These are phyloP conservation scores for Papiliotrema flavescens DNA, from an alignment of 1,284 basidiomycete genomes.

Conservation along the genomic window DNA sequence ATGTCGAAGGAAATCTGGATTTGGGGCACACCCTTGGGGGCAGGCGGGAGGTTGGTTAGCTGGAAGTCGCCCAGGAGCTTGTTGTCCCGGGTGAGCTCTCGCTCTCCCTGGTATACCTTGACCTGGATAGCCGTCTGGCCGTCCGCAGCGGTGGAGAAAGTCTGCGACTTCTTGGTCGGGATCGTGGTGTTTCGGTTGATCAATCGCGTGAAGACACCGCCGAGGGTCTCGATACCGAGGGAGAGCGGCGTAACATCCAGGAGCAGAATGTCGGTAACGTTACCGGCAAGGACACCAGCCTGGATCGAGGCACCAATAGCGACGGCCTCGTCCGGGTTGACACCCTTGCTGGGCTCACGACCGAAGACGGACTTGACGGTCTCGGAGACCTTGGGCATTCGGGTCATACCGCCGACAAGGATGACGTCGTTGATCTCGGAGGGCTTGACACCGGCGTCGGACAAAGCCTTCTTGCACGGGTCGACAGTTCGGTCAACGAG, in stretches of 20 bases:
- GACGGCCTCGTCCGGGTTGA: slow-evolving; percentile 95
- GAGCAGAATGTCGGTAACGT: slow-evolving; percentile 92
- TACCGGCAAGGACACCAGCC: slow-evolving; percentile 92
- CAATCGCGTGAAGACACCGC: slow-evolving; percentile 93
- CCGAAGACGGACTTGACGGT: slow-evolving; percentile 92
- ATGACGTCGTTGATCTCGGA: slow-evolving; percentile 94
- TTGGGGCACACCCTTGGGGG: slow-evolving; percentile 94
- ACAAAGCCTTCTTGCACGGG: slow-evolving; percentile 95
- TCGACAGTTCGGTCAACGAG: slow-evolving; percentile 88
- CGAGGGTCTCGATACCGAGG: slow-evolving; percentile 85
- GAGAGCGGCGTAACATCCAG: slow-evolving; percentile 84
- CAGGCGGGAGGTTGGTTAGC: slow-evolving; percentile 94
- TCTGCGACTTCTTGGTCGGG: slow-evolving; percentile 98
- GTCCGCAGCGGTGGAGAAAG: slow-evolving; percentile 96
- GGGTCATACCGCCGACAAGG: slow-evolving; percentile 95
- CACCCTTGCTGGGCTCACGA: slow-evolving; percentile 93
- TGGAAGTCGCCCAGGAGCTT: slow-evolving; percentile 99
- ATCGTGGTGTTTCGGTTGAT: slow-evolving; percentile 98
- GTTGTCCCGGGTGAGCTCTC: slow-evolving; percentile 90
- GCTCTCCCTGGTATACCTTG: slow-evolving; percentile 98
- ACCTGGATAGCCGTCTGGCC: slow-evolving; percentile 95
- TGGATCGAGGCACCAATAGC: slow-evolving; percentile 90
- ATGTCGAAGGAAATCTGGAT: slow-evolving; percentile 99
- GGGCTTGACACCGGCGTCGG: slow-evolving; percentile 87
- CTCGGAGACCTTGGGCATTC: slow-evolving; percentile 92